These are phyloP conservation scores for Hyphodiscus hymeniophilus DNA, from an alignment of 495 filamentous ascomycete species.

Conservation along the genomic window DNA sequence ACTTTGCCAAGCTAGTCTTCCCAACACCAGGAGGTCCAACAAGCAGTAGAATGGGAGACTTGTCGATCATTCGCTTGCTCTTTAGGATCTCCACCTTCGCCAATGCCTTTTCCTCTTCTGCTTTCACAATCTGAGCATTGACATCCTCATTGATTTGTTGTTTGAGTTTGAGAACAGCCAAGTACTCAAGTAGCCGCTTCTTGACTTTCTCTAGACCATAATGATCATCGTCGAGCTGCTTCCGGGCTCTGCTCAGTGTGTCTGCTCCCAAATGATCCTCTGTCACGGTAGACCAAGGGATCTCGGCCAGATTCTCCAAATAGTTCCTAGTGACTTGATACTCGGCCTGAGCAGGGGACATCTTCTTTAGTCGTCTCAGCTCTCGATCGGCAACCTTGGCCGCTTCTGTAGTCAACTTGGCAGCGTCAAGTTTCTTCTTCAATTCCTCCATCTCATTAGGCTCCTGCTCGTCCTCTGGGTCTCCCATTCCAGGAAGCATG, in stretches of 20 bases:
- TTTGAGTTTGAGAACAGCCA: conserved; percentile 91
- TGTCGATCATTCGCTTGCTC: conserved; percentile 76
- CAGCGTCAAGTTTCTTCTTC: conserved; percentile 75
- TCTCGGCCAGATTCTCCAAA: conserved; percentile 87
- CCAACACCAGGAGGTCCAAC: conserved; percentile 93
- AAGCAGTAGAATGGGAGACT: conserved; percentile 90
- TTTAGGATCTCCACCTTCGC: conserved; percentile 60
- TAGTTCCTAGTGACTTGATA: conserved; percentile 93
- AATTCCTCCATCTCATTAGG: conserved; percentile 86
- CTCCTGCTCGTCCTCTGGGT: conserved; percentile 57
- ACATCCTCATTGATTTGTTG: conserved; percentile 76
- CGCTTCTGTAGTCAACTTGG: conserved; percentile 59
- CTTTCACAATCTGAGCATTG: conserved; percentile 63
- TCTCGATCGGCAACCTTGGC: conserved; percentile 84
- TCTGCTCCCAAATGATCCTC: conserved; percentile 80
- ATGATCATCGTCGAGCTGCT: conserved; percentile 93
- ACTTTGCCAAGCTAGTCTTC: conserved; percentile 93
- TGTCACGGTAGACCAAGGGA: conserved; percentile 84
- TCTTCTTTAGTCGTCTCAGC: conserved; percentile 81
- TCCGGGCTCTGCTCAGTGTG: conserved; percentile 68
- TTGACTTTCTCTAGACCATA: conserved; percentile 97
- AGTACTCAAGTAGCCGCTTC: conserved; percentile 89
- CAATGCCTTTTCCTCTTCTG: conserved; percentile 45
- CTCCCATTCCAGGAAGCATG: conserved; percentile 29
- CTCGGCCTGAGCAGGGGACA: conserved; percentile 90